Conservation (phyloP, 1,284 basidiomycete genomes). For the Apiotrichum akiyoshidainum region DNA sequence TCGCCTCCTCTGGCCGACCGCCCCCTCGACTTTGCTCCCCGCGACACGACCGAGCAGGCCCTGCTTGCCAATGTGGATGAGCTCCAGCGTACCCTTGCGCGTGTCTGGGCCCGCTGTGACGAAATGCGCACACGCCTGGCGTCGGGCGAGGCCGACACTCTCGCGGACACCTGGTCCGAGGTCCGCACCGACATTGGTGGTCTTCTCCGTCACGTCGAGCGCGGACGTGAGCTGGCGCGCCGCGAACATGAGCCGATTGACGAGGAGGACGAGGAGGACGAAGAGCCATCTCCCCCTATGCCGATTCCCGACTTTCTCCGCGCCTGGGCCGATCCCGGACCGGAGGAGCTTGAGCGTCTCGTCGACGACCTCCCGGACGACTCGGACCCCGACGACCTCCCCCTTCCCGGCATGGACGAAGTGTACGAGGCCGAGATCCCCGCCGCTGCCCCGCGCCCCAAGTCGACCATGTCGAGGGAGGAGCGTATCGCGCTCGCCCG, state of each 20-base stretch:
- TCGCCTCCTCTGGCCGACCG: background rate
- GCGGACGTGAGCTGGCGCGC: conserved; percentile 13
- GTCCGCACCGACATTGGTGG: conserved; percentile 20
- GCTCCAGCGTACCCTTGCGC: conserved; percentile 19
- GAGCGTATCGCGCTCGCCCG: conserved; percentile 36
- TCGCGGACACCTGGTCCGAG: conserved; percentile 12
- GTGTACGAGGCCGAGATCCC: conserved; percentile 30
- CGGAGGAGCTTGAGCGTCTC: conserved; percentile 14
- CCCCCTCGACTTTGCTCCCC: conserved; percentile 16
- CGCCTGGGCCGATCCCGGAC: conserved; percentile 21
- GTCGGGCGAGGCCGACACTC: conserved; percentile 2
- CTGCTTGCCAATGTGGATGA: conserved; percentile 17
- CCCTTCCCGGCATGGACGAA: conserved; percentile 34
- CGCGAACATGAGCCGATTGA: background rate
- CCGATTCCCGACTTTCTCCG: conserved; percentile 28
- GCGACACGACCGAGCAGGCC: conserved; percentile 14
- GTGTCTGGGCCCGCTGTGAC: conserved; percentile 17
- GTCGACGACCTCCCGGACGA: conserved; percentile 6
- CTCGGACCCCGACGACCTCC: conserved; percentile 17
- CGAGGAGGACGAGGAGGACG: conserved; percentile 7
- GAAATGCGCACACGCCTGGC: conserved; percentile 12
- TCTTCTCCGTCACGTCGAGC: conserved; percentile 20
- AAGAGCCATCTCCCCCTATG: background rate
- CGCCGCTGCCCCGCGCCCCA: background rate
- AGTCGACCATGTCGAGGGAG: conserved; percentile 27